Evolutionary conservation across 208 protist genomes (phyloP).

Genomic region (Balamuthia mandrillaris): DNA sequence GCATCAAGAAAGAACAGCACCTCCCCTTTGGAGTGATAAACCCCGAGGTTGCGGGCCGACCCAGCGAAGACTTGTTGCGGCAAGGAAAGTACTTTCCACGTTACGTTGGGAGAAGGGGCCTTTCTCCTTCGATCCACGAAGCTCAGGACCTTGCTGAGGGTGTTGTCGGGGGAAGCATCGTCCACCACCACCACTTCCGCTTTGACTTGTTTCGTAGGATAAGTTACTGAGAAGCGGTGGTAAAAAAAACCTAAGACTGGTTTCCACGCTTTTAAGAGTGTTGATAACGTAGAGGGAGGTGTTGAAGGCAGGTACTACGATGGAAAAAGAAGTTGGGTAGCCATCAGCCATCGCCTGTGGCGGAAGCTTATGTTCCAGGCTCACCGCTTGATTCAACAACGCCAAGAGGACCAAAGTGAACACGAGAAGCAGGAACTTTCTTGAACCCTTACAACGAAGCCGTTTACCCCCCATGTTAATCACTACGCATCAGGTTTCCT

Average conservation of each 20-base stretch:
- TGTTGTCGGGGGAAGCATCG: background rate
- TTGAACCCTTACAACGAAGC: no score
- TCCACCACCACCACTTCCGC: background rate
- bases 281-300: background rate
- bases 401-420: no score
- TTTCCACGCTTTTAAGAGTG: background rate
- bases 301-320: constrained; percentile 8
- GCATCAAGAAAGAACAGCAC: constrained; percentile 3
- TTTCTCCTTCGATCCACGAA: background rate
- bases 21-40: background rate
- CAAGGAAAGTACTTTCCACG: constrained; percentile 16
- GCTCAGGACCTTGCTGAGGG: background rate
- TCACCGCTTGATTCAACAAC: no score
- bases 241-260: background rate
- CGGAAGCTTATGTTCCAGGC: no score
- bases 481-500: no score
- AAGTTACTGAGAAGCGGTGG: background rate
- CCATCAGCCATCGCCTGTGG: no score
- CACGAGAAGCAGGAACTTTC: no score
- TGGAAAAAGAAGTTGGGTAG: background rate
- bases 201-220: background rate
- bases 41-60: constrained; percentile 1
- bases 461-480: no score
- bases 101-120: no score
- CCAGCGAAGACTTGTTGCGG: background rate